Evolutionary conservation across 2,329 filamentous ascomycete genomes (phyloP).

Genomic region (Harringtonia lauricola): DNA sequence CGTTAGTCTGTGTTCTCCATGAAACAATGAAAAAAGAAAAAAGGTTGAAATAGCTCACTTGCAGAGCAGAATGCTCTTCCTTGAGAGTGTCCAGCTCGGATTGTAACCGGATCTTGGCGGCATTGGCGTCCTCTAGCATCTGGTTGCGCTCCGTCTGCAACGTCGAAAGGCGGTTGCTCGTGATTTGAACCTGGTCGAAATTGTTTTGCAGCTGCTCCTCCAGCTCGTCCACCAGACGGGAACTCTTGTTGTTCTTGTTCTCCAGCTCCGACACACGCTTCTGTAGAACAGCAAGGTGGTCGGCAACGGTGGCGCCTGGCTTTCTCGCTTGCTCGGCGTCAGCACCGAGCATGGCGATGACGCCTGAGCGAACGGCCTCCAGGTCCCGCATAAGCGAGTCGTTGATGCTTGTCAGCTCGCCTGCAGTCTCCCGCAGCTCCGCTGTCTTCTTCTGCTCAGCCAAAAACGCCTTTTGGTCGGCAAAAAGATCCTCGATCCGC

Average conservation of each 20-base stretch:
- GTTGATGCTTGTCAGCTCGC: constrained; percentile 46
- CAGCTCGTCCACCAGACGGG: constrained; percentile 83
- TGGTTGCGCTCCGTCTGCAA: constrained; percentile 63
- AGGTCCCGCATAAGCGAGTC: constrained; percentile 51
- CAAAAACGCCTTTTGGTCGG: constrained; percentile 47
- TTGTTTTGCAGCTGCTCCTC: constrained; percentile 93
- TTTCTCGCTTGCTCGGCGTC: constrained; percentile 32
- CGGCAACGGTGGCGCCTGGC: constrained; percentile 35
- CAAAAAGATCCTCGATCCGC: constrained; percentile 45
- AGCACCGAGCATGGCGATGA: constrained; percentile 42
- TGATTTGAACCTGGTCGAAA: constrained; percentile 83
- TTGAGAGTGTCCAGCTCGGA: constrained; percentile 56
- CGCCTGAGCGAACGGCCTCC: constrained; percentile 43
- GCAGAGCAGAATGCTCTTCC: constrained; percentile 63
- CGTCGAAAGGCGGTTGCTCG: constrained; percentile 76
- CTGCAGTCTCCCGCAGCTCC: constrained; percentile 44
- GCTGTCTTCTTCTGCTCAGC: constrained; percentile 47
- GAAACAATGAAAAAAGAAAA: constrained; percentile 14
- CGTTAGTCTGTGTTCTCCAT: neutral
- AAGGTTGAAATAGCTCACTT: constrained; percentile 43
- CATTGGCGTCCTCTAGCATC: constrained; percentile 69
- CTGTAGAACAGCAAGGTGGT: constrained; percentile 51
- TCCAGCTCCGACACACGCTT: constrained; percentile 54
- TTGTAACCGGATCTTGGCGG: constrained; percentile 51
- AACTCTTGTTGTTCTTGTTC: constrained; percentile 75